These are phyloP conservation scores for Phialophora tarda DNA, from an alignment of 2,329 filamentous ascomycete genomes.

Conservation along the genomic window DNA sequence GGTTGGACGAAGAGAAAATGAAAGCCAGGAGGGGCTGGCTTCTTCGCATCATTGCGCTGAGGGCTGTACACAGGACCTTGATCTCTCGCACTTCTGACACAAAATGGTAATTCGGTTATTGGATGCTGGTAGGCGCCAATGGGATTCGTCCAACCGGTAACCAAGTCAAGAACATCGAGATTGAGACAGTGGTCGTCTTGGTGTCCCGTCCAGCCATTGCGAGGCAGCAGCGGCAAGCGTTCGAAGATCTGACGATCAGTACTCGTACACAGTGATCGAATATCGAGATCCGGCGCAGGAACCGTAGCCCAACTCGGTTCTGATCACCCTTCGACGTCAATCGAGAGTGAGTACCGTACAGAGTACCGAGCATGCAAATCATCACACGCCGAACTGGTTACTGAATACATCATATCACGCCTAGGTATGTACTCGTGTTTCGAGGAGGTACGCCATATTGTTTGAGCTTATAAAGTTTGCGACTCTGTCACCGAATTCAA, in stretches of 20 bases:
- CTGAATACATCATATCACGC: background rate
- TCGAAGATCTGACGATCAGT: constrained; percentile 3
- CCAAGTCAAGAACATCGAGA: background rate
- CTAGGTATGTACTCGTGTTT: background rate
- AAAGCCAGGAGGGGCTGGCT: background rate
- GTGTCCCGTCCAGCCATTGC: background rate
- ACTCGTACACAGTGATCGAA: background rate
- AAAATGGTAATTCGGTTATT: background rate
- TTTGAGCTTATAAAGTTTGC: background rate
- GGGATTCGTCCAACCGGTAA: background rate
- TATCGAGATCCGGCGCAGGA: background rate
- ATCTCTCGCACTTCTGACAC: background rate
- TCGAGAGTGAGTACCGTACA: background rate
- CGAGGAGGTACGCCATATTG: background rate
- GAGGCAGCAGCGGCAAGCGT: background rate
- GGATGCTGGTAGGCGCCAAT: background rate
- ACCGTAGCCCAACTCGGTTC: background rate
- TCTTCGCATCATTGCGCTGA: background rate
- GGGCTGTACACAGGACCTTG: background rate
- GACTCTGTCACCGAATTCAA: background rate
- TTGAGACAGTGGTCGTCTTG: background rate
- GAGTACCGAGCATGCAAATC: background rate
- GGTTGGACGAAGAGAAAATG: background rate
- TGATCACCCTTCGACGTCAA: background rate
- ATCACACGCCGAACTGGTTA: background rate